Base-by-base conservation (phyloP, 2,329 filamentous ascomycete species). In the Falciphora oryzae region DNA sequence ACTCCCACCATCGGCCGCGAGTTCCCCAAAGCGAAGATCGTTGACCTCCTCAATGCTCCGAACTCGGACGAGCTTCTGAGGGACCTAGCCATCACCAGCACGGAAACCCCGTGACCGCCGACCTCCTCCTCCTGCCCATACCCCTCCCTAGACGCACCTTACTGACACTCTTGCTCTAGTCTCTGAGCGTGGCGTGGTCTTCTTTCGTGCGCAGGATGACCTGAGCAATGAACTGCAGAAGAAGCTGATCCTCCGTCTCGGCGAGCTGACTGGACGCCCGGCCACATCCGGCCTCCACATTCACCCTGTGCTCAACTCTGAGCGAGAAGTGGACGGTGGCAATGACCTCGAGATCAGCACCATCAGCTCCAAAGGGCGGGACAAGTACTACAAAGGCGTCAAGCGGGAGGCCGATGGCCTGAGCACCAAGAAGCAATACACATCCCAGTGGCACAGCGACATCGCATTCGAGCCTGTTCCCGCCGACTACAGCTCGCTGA, bases 11-110 rank as follows among this genome's bases (percentile, higher is more conserved):
- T 89, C 65, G 87, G 87, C 5, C 80, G 80, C 8, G 87, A 89
- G 70, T 89, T 81, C 67, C 77, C 81, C n/a, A 80, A 79, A 18
- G 79, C 83, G 44, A 83, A 87, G 67, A 77, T 89, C 0, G 81
- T 81, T 7, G 86, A 91, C 44, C 82, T 83, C 69, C 77, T 91
- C 7, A 77, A 85, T 32, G 83, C 85, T 0, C 78, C 83, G 0
- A 87, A 90, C 70, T 79, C 85, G 0, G 87, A 91, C 63, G 83
- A 86, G 59, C 76, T 89, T 27, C 72, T 91, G 29, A 81, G 85
- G 0, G 89, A 91, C 69, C 77, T 92, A 0, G 89, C 87, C 50
- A 86, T 90, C 66, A 89, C 85, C 1, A 83, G 87, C 89, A 75
- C 68, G 78, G 66, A 58, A n/a, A 22, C 18, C 14, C n/a, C 53